Conservation (phyloP, 371 early-diverging fungal genomes). For the Lichtheimia ornata region DNA sequence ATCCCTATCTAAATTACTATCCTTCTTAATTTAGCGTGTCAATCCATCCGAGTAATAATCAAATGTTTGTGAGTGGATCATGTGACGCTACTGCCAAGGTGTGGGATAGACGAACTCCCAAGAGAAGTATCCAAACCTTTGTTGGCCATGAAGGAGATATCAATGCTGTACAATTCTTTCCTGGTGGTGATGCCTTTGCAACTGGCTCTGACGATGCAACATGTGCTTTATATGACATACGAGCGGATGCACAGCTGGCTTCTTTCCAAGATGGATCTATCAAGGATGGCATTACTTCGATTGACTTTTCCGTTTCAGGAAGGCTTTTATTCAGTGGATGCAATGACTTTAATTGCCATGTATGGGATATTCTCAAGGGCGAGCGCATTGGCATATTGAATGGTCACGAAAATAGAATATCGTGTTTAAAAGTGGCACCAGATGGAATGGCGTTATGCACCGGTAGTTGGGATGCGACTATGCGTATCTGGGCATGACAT, state of each 20-base stretch:
- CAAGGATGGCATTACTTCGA: slow-evolving; percentile 94
- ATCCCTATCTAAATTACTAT: neutral
- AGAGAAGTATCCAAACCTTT: slow-evolving; percentile 93
- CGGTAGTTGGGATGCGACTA: slow-evolving; percentile 88
- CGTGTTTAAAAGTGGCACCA: slow-evolving; percentile 89
- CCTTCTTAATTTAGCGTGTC: slow-evolving; percentile 61
- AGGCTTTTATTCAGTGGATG: slow-evolving; percentile 96
- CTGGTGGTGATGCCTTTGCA: slow-evolving; percentile 94
- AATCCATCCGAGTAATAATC: slow-evolving; percentile 80
- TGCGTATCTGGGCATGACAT: slow-evolving; percentile 2
- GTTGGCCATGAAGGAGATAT: slow-evolving; percentile 97
- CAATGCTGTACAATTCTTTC: slow-evolving; percentile 98
- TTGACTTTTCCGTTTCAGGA: slow-evolving; percentile 94
- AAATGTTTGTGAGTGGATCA: slow-evolving; percentile 95
- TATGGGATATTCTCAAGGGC: slow-evolving; percentile 96
- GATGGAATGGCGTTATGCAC: slow-evolving; percentile 98
- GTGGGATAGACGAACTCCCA: slow-evolving; percentile 95
- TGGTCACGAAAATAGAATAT: slow-evolving; percentile 95
- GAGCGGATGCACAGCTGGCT: slow-evolving; percentile 96
- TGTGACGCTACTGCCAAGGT: slow-evolving; percentile 97
- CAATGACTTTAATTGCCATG: slow-evolving; percentile 97
- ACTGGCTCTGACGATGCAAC: slow-evolving; percentile 98
- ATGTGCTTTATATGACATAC: slow-evolving; percentile 93
- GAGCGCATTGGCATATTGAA: slow-evolving; percentile 92
- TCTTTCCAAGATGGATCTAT: slow-evolving; percentile 95